Base-by-base conservation (phyloP, 306 rosid genomes). In the Quercus rubra region DNA sequence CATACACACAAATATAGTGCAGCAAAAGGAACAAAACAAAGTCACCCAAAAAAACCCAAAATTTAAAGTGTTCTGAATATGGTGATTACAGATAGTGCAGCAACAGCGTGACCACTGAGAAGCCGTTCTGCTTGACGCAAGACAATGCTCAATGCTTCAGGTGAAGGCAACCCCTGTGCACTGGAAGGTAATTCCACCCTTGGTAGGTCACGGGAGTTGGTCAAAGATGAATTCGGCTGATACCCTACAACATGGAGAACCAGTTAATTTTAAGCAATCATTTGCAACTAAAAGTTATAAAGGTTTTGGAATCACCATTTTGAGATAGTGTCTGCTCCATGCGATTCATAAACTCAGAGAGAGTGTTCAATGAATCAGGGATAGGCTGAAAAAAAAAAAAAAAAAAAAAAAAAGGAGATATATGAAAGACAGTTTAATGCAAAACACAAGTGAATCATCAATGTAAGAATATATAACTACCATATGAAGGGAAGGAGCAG, bases 71-170 rank as follows among this genome's bases (percentile, higher is more conserved):
- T 64, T 55, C 23, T 4, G 80, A 64, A 75, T 62, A 67, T 76
- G 68, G 86, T 81, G 51, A 82, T 91, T 89, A 96, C 99, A 74
- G 98, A 96, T 83, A 96, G 85, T 46, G 96, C 92, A 83, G 96
- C 78, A 79, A 85, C 91, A 75, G 98, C 90, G 49, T 86, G 94
- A 77, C 83, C 84, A 77, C 94, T 70, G 33, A 96, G 92, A 79
- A 96, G 89, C 63, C 70, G 85, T 81, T 91, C 96, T 61, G 91
- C 91, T 43, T 78, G 90, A 83, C 81, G 96, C 86, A 96, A 80
- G 79, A 96, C 91, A 81, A 79, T 81, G 84, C 89, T 87, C 84
- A 96, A 85, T 28, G 98, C 93, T 80, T 93, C 98, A 73, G 91
- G 87, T 17, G 98, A 91, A 0, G 90, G 90, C 88, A 96, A 77